Evolutionary conservation across 2,329 filamentous ascomycete genomes (phyloP).

Genomic region (Aureobasidium melanogenum): DNA sequence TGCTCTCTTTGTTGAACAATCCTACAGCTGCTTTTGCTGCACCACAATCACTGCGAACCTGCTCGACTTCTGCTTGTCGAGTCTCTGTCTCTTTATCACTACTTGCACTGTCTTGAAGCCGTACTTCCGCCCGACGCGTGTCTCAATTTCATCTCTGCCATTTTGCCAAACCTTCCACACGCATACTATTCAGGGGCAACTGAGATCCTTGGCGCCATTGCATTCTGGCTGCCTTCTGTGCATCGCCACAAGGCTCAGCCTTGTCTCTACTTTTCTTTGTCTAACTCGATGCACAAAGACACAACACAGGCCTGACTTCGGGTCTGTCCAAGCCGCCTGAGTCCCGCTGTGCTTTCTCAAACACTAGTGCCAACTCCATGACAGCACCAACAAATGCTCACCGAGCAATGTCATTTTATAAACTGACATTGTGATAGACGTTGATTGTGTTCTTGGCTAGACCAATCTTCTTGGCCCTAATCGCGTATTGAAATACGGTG

Average conservation of each 20-base stretch:
- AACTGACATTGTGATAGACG: neutral
- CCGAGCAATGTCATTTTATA: neutral
- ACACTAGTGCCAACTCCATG: neutral
- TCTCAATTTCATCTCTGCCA: neutral
- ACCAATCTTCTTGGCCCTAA: neutral
- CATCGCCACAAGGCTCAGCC: conserved; percentile 6
- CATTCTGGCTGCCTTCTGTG: neutral
- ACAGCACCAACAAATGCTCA: neutral
- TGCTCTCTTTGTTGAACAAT: conserved; percentile 7
- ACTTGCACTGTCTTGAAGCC: neutral
- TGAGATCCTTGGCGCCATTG: neutral
- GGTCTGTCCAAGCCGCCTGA: neutral
- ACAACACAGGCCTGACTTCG: neutral
- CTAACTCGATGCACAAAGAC: neutral
- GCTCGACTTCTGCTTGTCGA: neutral
- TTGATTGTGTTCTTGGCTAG: neutral
- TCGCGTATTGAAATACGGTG: neutral
- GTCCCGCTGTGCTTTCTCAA: conserved; percentile 1
- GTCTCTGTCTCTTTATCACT: neutral
- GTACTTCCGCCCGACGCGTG: conserved; percentile 1
- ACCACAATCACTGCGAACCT: neutral
- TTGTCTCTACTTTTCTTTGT: neutral
- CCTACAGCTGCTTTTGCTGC: neutral
- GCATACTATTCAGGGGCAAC: neutral
- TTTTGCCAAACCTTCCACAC: neutral